These are phyloP conservation scores for Kodamaea ohmeri DNA, from an alignment of 1,139 yeast genomes.

Conservation along the genomic window DNA sequence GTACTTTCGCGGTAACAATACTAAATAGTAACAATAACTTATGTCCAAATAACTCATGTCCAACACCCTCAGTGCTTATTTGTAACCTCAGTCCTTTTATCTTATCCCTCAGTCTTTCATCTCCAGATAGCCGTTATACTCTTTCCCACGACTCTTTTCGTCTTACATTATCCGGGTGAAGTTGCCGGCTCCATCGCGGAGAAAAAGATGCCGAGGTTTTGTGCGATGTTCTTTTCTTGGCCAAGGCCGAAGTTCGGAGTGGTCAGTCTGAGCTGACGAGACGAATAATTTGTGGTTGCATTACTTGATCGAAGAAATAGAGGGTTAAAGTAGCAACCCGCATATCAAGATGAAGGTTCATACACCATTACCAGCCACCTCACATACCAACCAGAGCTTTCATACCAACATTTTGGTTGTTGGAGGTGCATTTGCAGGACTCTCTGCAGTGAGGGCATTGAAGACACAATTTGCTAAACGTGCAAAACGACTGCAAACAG, in stretches of 20 bases:
- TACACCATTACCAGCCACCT: neutral
- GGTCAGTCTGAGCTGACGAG: neutral
- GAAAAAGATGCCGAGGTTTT: neutral
- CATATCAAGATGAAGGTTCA: neutral
- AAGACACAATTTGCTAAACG: constrained; percentile 27
- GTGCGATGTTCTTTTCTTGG: constrained; percentile 2
- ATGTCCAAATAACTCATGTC: no score
- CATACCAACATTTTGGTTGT: constrained; percentile 38
- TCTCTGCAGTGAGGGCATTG: constrained; percentile 40
- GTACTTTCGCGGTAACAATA: no score
- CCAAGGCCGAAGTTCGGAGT: constrained; percentile 2
- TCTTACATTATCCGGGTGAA: no score
- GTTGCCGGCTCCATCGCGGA: no score
- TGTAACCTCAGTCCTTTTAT: no score
- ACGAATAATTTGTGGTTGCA: neutral
- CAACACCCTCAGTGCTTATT: no score
- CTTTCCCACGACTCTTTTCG: no score
- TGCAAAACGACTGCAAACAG: constrained; percentile 13
- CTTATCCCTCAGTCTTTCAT: no score
- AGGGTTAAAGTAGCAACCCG: neutral
- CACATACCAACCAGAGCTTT: constrained; percentile 1
- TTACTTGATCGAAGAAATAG: neutral
- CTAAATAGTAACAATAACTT: no score
- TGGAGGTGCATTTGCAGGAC: constrained; percentile 56
- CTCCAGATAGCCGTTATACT: no score